These are phyloP conservation scores for Fusarium marasasianum DNA, from an alignment of 2,329 filamentous ascomycete species.

Conservation along the genomic window DNA sequence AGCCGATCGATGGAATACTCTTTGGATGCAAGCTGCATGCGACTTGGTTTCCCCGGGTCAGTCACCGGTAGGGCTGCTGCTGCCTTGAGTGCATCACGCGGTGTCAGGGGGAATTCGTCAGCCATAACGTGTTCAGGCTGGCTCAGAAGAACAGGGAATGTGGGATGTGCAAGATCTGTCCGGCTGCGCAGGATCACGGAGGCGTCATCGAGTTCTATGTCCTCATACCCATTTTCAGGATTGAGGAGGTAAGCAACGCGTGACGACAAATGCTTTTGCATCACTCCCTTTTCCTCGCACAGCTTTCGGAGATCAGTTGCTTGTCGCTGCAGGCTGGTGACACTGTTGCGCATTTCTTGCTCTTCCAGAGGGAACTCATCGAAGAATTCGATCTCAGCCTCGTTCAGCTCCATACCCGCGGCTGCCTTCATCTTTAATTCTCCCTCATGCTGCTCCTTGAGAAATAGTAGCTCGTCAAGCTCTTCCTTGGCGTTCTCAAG, in stretches of 20 bases:
- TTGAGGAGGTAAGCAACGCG: slow-evolving; percentile 53
- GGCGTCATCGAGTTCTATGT: slow-evolving; percentile 52
- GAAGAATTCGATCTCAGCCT: slow-evolving; percentile 57
- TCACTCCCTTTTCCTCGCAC: slow-evolving; percentile 54
- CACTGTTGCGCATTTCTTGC: slow-evolving; percentile 44
- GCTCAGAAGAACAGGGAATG: slow-evolving; percentile 58
- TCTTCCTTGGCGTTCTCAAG: slow-evolving; percentile 59
- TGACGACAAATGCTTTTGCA: slow-evolving; percentile 55
- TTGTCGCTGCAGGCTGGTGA: slow-evolving; percentile 47
- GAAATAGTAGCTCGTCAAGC: slow-evolving; percentile 54
- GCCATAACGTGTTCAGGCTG: slow-evolving; percentile 58
- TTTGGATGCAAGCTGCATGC: slow-evolving; percentile 55
- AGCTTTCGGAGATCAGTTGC: slow-evolving; percentile 49
- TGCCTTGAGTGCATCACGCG: slow-evolving; percentile 52
- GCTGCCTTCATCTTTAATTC: slow-evolving; percentile 48
- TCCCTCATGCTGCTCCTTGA: slow-evolving; percentile 51
- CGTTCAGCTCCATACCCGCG: slow-evolving; percentile 42
- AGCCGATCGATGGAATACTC: slow-evolving; percentile 60
- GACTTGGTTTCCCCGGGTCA: slow-evolving; percentile 46
- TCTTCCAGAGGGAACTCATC: slow-evolving; percentile 53
- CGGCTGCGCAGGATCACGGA: slow-evolving; percentile 33
- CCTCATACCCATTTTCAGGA: slow-evolving; percentile 50
- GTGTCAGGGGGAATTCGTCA: slow-evolving; percentile 50
- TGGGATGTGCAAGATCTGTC: slow-evolving; percentile 49
- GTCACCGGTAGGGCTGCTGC: slow-evolving; percentile 51